Percentiles rank a stretch among this genome's conserved stretches.
phyloP scores from a whole-genome alignment of 2,329 filamentous ascomycete species.

The Moelleriella libera region DNA sequence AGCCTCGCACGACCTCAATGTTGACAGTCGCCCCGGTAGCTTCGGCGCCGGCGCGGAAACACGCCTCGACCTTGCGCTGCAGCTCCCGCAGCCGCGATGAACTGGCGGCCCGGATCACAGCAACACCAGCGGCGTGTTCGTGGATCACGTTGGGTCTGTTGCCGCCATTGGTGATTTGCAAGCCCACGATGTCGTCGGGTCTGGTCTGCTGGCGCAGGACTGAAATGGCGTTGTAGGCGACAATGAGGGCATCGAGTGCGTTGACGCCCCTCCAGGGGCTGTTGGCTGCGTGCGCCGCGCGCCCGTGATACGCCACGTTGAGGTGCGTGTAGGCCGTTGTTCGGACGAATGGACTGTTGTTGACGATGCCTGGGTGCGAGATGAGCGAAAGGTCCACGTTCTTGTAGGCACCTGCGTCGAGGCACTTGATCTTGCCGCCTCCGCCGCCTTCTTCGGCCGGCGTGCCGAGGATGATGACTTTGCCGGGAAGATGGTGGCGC shows the following conservation, averaged over 20 bases:
- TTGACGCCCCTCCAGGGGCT: conserved; percentile 44
- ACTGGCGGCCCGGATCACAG: conserved; percentile 28
- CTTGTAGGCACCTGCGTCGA: conserved; percentile 23
- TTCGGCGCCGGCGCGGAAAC: conserved; percentile 20
- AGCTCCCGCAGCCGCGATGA: conserved; percentile 24
- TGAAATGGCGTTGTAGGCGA: conserved; percentile 30
- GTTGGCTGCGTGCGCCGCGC: conserved; percentile 38
- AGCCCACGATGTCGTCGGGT: conserved; percentile 33
- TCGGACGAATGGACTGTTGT: conserved; percentile 30
- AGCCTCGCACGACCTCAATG: conserved; percentile 23
- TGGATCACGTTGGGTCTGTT: conserved; percentile 41
- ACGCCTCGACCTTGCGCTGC: conserved; percentile 23
- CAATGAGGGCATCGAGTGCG: conserved; percentile 39
- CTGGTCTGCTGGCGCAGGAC: conserved; percentile 40
- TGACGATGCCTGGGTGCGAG: conserved; percentile 16
- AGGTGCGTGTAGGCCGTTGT: conserved; percentile 36
- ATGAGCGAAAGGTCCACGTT: conserved; percentile 9
- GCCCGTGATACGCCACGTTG: conserved; percentile 36
- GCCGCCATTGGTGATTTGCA: conserved; percentile 37
- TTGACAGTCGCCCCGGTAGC: conserved; percentile 31
- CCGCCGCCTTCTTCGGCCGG: conserved; percentile 28
- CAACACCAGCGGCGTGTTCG: conserved; percentile 28
- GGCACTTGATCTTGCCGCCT: conserved; percentile 31
- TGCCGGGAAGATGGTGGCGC: conserved; percentile 22
- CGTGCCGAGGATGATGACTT: conserved; percentile 31